A percentile compares a stretch with the other conserved stretches of the same genome.
Conservation (phyloP, 1,284 basidiomycete genomes). For the Cutaneotrichosporon dermatis region DNA sequence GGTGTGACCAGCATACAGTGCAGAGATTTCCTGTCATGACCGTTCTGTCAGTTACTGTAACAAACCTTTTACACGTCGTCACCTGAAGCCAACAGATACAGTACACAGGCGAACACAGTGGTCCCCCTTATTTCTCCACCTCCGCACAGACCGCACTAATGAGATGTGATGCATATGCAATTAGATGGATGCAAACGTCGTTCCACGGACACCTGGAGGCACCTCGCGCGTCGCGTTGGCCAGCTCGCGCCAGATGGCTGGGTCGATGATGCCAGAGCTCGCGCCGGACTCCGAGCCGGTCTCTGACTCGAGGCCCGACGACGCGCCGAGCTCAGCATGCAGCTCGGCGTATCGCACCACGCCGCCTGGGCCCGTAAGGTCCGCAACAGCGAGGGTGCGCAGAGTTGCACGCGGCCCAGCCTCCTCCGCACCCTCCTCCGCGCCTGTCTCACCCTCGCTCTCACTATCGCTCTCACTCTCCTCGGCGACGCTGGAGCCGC, state of each 20-base stretch:
- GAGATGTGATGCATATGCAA: conserved; percentile 5
- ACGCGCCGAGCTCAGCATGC: neutral
- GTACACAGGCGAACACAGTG: too few species aligned
- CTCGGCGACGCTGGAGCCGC: neutral
- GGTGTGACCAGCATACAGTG: too few species aligned
- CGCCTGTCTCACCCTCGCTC: too few species aligned
- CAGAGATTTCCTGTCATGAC: too few species aligned
- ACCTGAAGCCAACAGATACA: too few species aligned
- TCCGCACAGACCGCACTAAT: neutral
- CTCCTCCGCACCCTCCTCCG: too few species aligned
- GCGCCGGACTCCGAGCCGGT: neutral
- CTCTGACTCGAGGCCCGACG: too few species aligned
- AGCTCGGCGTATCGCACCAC: conserved; percentile 18
- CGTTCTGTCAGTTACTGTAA: too few species aligned
- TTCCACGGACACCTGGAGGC: neutral
- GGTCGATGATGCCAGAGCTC: neutral
- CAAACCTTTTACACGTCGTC: too few species aligned
- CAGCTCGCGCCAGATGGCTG: conserved; percentile 10
- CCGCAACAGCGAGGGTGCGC: conserved; percentile 10
- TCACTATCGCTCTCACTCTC: too few species aligned
- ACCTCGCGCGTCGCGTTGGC: conserved; percentile 9
- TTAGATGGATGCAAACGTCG: neutral
- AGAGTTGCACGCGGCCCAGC: neutral
- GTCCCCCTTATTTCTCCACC: too few species aligned
- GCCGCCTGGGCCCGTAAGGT: conserved; percentile 15